phyloP scores from a whole-genome alignment of 805 yeast species.

The Yarrowia sp. region DNA sequence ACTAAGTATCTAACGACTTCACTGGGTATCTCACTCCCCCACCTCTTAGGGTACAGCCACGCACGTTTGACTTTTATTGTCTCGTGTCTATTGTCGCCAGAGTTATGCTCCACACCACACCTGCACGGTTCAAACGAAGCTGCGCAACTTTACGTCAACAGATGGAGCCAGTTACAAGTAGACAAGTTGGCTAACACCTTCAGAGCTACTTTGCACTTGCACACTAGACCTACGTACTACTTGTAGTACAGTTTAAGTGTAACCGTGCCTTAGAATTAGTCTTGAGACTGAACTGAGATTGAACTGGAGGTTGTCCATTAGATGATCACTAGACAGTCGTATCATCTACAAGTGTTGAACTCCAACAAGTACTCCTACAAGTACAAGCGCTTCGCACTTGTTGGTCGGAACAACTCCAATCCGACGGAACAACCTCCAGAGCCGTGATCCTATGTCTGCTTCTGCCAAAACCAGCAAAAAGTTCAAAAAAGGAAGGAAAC shows the following conservation, averaged over 20 bases:
- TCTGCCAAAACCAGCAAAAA: background rate
- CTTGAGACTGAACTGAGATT: too few relatives aligned
- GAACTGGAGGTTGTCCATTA: too few relatives aligned
- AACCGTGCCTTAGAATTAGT: too few relatives aligned
- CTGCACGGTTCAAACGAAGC: background rate
- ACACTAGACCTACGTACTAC: background rate
- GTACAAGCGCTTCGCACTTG: too few relatives aligned
- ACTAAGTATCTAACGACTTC: too few relatives aligned
- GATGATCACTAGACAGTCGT: too few relatives aligned
- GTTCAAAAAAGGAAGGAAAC: background rate
- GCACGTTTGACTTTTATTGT: conserved; percentile 8
- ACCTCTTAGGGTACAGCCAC: conserved; percentile 18
- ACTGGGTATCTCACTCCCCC: background rate
- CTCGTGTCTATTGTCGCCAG: conserved; percentile 9
- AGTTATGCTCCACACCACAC: conserved; percentile 10
- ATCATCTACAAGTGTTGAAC: too few relatives aligned
- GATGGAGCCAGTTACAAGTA: too few relatives aligned
- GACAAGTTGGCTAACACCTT: too few relatives aligned
- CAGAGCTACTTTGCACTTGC: too few relatives aligned
- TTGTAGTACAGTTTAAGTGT: too few relatives aligned
- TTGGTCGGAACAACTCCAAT: background rate
- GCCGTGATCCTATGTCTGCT: conserved; percentile 16
- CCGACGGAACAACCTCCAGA: conserved; percentile 1
- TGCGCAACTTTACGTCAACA: conserved; percentile 25
- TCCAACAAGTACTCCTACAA: too few relatives aligned